Percentiles rank a stretch among this genome's conserved stretches.
Conservation (phyloP, 1,284 basidiomycete species). For the Papiliotrema fonsecae region DNA sequence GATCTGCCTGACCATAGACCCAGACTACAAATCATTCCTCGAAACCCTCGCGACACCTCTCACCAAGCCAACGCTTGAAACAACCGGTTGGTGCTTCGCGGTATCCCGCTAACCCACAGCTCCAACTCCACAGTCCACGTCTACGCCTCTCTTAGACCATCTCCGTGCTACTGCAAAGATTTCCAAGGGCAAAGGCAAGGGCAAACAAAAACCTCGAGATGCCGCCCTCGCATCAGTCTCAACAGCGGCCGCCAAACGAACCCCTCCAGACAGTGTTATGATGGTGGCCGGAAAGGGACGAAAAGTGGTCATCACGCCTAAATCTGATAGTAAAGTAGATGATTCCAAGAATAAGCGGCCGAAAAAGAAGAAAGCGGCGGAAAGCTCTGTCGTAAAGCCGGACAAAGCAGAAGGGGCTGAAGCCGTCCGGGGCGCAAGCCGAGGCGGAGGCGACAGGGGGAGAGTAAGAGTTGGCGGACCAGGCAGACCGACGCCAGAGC, state of each 20-base stretch:
- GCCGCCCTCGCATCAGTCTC: conserved; percentile 32
- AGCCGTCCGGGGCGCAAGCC: not conserved
- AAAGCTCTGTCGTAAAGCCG: not conserved
- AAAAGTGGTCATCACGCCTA: conserved; percentile 25
- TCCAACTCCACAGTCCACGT: conserved; percentile 53
- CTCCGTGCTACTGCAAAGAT: conserved; percentile 62
- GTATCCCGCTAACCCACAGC: conserved; percentile 12
- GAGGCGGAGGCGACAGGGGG: conserved; percentile 5
- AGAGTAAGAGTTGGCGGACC: not conserved
- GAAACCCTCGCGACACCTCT: conserved; percentile 51
- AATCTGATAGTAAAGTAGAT: conserved; percentile 1
- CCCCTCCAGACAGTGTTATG: conserved; percentile 22
- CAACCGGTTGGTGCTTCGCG: conserved; percentile 57
- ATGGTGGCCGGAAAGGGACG: conserved; percentile 42
- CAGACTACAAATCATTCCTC: conserved; percentile 75
- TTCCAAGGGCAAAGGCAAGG: conserved; percentile 13
- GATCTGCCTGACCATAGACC: conserved; percentile 53
- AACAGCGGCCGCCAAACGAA: conserved; percentile 31
- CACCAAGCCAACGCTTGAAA: conserved; percentile 52
- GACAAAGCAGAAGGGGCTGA: not conserved
- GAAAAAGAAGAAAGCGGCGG: conserved; percentile 3
- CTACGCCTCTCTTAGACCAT: conserved; percentile 82
- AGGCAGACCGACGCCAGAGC: not conserved
- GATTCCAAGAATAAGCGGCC: not conserved
- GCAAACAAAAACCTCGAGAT: conserved; percentile 13